These are phyloP conservation scores for Ogataea zsoltii DNA, from an alignment of 805 yeast genomes.

Conservation along the genomic window DNA sequence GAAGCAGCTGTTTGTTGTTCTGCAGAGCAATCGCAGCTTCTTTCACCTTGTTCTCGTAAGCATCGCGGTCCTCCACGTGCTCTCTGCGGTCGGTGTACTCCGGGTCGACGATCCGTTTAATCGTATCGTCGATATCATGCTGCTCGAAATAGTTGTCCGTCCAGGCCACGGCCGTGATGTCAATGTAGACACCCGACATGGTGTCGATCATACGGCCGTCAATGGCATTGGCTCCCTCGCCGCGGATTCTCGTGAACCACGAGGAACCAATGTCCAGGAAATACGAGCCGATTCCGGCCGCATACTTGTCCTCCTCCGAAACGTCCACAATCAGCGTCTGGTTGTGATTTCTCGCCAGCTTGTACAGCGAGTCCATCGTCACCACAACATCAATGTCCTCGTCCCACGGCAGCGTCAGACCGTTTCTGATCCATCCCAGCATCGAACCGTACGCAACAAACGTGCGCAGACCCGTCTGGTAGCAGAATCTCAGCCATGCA, in stretches of 20 bases:
- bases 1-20: constrained; percentile 33
- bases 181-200: constrained; percentile 64
- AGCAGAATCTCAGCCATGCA: constrained; percentile 52
- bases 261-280: constrained; percentile 49
- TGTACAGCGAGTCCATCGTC: constrained; percentile 49
- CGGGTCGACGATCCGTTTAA: constrained; percentile 23
- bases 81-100: constrained; percentile 16
- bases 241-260: constrained; percentile 50
- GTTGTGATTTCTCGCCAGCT: constrained; percentile 48
- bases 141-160: constrained; percentile 33
- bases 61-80: constrained; percentile 14
- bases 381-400: constrained; percentile 66
- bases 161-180: constrained; percentile 59
- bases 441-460: constrained; percentile 72
- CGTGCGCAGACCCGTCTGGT: constrained; percentile 46
- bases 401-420: constrained; percentile 66
- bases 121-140: constrained; percentile 16
- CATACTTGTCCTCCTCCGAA: constrained; percentile 28
- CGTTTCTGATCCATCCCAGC: constrained; percentile 66
- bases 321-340: constrained; percentile 49
- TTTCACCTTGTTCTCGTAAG: constrained; percentile 18
- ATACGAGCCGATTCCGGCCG: constrained; percentile 57
- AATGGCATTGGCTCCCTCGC: constrained; percentile 56
- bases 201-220: constrained; percentile 69
- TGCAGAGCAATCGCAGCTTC: constrained; percentile 23